A percentile compares a stretch with the other conserved stretches of the same genome.
Evolutionary conservation across 1,284 basidiomycete species (phyloP).

Genomic region (Cystobasidiaceae sp.): DNA sequence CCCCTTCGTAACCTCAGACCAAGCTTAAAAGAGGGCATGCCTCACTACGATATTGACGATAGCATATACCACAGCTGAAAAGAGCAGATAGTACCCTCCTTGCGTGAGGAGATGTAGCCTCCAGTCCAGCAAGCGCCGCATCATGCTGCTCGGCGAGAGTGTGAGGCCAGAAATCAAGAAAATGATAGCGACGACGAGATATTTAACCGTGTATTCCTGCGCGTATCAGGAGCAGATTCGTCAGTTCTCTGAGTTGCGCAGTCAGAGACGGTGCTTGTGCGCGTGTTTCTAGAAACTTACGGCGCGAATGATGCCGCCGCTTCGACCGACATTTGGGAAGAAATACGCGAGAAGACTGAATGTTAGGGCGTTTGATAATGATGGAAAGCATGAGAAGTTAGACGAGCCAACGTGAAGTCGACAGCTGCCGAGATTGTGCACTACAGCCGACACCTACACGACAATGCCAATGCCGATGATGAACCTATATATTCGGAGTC

Average conservation of each 20-base stretch:
- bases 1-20: conserved; percentile 3
- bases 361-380: background rate
- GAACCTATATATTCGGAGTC: background rate
- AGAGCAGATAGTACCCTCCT: conserved; percentile 43
- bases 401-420: background rate
- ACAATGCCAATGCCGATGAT: conserved; percentile 4
- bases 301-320: conserved; percentile 6
- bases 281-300: background rate
- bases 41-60: conserved; percentile 38
- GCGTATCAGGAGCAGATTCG: too few relatives aligned
- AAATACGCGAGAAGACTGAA: conserved; percentile 5
- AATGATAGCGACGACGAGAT: conserved; percentile 45
- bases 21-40: background rate
- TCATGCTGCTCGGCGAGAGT: conserved; percentile 41
- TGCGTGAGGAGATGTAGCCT: conserved; percentile 44
- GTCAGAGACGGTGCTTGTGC: too few relatives aligned
- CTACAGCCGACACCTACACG: background rate
- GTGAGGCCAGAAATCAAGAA: conserved; percentile 46
- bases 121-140: conserved; percentile 40
- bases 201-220: conserved; percentile 30
- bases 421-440: background rate
- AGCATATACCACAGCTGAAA: conserved; percentile 40
- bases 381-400: background rate
- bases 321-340: conserved; percentile 17
- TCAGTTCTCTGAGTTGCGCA: too few relatives aligned